Percentiles rank a stretch among this genome's conserved stretches.
phyloP scores from a whole-genome alignment of 2,329 filamentous ascomycete species.

The Hymenoscyphus scutula region DNA sequence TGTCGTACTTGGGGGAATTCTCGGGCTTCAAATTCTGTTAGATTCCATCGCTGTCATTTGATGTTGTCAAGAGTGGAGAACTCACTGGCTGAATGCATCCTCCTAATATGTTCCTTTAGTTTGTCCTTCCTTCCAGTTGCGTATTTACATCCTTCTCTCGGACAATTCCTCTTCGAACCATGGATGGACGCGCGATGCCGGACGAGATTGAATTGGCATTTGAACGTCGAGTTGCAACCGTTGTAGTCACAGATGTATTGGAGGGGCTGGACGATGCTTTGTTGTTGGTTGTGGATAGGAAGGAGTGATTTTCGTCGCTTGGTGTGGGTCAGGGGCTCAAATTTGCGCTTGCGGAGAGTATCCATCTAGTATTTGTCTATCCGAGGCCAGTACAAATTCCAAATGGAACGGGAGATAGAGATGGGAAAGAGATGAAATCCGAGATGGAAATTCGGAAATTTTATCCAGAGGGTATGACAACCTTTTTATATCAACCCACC shows the following conservation, averaged over 20 bases:
- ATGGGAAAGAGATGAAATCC: neutral
- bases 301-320: neutral
- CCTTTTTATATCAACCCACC: neutral
- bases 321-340: neutral
- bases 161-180: constrained; percentile 13
- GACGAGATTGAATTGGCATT: constrained; percentile 12
- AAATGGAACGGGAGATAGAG: neutral
- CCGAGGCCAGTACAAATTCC: neutral
- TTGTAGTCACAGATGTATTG: constrained; percentile 5
- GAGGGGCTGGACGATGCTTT: neutral
- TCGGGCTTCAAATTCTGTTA: neutral
- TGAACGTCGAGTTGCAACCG: constrained; percentile 11
- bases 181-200: constrained; percentile 13
- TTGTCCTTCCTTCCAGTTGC: constrained; percentile 12
- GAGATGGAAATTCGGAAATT: neutral
- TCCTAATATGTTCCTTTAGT: constrained; percentile 13
- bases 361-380: neutral
- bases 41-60: neutral
- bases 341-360: neutral
- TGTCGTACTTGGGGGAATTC: neutral
- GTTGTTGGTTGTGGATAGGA: neutral
- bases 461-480: neutral
- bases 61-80: neutral
- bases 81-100: constrained; percentile 12
- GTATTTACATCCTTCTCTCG: constrained; percentile 10